Evolutionary conservation across 2,329 filamentous ascomycete genomes (phyloP).

Genomic region (Diaporthe citri): DNA sequence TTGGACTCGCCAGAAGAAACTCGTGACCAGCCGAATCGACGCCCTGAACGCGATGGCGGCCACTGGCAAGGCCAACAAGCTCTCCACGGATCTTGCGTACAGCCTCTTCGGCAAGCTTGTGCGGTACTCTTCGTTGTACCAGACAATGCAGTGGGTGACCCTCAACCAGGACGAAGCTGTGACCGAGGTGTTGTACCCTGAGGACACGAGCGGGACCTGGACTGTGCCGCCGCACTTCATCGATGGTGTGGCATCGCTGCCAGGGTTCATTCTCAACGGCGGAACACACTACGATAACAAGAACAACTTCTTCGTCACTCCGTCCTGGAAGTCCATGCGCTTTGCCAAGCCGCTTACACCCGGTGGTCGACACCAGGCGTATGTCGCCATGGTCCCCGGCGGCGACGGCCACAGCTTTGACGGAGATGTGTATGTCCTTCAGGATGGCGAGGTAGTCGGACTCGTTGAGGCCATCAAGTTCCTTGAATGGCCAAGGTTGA

Average conservation of each 20-base stretch:
- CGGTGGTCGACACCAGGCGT: not conserved
- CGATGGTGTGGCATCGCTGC: not conserved
- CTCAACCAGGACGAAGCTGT: constrained; percentile 18
- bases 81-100: constrained; percentile 13
- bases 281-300: not conserved
- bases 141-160: constrained; percentile 1
- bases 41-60: not conserved
- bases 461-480: not conserved
- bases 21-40: constrained; percentile 9
- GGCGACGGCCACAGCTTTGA: not conserved
- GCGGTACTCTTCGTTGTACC: constrained; percentile 9
- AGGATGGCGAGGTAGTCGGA: not conserved
- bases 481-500: not conserved
- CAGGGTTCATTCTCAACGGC: constrained; percentile 17
- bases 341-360: constrained; percentile 1
- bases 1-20: not conserved
- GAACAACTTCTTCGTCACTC: constrained; percentile 24
- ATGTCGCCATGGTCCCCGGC: not conserved
- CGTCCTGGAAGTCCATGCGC: constrained; percentile 13
- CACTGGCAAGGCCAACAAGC: constrained; percentile 2
- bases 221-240: constrained; percentile 21
- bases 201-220: not conserved
- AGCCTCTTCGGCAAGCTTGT: constrained; percentile 18
- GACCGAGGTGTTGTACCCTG: not conserved
- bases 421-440: constrained; percentile 22